A percentile compares a stretch with the other conserved stretches of the same genome.
phyloP scores from a whole-genome alignment of 78 protist genomes.

The Salpingoeca rosetta region DNA sequence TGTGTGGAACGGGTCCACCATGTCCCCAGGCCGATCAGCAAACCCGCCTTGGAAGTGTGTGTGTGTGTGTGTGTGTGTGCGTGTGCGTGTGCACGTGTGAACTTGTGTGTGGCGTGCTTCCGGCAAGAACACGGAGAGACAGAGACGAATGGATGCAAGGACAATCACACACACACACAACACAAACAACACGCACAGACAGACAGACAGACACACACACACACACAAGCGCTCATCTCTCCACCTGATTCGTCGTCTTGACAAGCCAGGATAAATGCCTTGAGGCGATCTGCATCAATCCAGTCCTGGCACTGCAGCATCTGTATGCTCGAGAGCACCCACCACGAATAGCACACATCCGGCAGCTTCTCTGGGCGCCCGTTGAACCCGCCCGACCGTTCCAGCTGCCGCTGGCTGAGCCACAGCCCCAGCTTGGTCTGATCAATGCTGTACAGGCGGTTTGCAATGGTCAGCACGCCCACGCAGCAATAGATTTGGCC shows the following conservation, averaged over 20 bases:
- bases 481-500: constrained; percentile 97
- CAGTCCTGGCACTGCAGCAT: constrained; percentile 31
- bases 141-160: too few relatives aligned
- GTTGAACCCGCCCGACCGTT: constrained; percentile 96
- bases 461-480: constrained; percentile 85
- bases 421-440: constrained; percentile 89
- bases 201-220: too few relatives aligned
- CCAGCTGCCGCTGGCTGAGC: constrained; percentile 95
- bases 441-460: constrained; percentile 19
- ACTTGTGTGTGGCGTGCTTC: too few relatives aligned
- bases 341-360: constrained; percentile 79
- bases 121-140: too few relatives aligned
- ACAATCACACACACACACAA: too few relatives aligned
- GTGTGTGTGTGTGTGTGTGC: constrained; percentile 64
- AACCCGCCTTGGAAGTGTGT: constrained; percentile 99
- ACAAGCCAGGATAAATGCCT: constrained; percentile 69
- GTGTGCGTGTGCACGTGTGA: too few relatives aligned
- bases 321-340: constrained; percentile 88
- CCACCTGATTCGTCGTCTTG: constrained; percentile 54
- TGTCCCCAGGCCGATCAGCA: constrained; percentile 91
- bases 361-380: constrained; percentile 98
- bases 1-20: constrained; percentile 96
- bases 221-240: too few relatives aligned
- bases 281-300: constrained; percentile 72
- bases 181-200: too few relatives aligned